Conservation (phyloP, 257 asterid species). For the Parsonsia alboflavescens region DNA sequence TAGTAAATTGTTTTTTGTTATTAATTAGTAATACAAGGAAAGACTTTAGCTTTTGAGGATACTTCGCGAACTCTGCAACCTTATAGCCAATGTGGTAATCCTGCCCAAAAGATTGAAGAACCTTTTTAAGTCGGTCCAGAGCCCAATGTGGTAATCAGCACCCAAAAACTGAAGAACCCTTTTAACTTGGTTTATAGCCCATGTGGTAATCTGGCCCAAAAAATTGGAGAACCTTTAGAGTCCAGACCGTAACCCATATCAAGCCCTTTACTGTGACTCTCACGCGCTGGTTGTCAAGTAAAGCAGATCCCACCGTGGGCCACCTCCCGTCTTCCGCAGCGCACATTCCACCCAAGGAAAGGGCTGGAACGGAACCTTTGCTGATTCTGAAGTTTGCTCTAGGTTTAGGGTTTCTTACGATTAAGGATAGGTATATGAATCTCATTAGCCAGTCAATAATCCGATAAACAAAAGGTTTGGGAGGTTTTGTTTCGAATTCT, state of each 20-base stretch:
- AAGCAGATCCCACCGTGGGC: background rate
- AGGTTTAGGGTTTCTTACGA: constrained; percentile 15
- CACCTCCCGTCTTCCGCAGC: background rate
- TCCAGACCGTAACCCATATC: background rate
- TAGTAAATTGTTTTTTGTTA: too few species aligned
- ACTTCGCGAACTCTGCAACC: too few species aligned
- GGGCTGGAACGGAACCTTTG: constrained; percentile 83
- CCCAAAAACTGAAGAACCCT: background rate
- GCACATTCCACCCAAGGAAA: background rate
- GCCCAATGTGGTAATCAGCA: background rate
- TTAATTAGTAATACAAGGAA: too few species aligned
- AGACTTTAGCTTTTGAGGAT: too few species aligned
- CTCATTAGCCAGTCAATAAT: background rate
- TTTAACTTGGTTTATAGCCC: too few species aligned
- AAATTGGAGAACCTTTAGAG: background rate
- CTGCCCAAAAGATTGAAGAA: background rate
- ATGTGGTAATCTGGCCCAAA: background rate
- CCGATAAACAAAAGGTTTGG: background rate
- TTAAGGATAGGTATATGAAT: background rate
- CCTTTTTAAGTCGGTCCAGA: too few species aligned
- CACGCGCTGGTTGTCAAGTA: background rate
- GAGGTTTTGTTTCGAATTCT: background rate
- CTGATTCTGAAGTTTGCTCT: background rate
- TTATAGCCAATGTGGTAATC: background rate
- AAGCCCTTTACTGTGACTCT: background rate